Percentiles rank a stretch among this genome's conserved stretches.
Conservation (phyloP, 1,284 basidiomycete species). For the Peniophora sp. region DNA sequence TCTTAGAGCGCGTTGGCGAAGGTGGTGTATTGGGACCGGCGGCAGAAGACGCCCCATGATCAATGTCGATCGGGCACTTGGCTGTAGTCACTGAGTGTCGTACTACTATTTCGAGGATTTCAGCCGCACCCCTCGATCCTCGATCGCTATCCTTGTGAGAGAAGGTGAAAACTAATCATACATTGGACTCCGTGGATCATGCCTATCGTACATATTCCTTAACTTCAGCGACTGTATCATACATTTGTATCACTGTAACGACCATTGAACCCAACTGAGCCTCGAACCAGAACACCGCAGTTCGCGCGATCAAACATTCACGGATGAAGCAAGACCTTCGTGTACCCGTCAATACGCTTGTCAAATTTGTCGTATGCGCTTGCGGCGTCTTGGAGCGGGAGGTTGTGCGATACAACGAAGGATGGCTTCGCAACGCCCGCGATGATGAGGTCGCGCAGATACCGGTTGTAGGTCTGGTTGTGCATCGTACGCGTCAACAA, state of each 20-base stretch:
- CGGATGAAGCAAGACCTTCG: slow-evolving; percentile 41
- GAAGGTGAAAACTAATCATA: no score
- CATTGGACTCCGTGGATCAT: no score
- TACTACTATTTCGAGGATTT: no score
- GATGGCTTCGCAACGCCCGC: slow-evolving; percentile 40
- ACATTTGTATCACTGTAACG: no score
- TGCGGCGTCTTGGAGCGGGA: slow-evolving; percentile 35
- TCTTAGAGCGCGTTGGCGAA: slow-evolving; percentile 40
- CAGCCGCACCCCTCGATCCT: no score
- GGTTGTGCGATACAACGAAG: slow-evolving; percentile 43
- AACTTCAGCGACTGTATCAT: no score
- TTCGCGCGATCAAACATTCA: slow-evolving; percentile 16
- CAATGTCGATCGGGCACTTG: no score
- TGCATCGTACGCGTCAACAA: background rate
- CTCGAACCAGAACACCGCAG: background rate
- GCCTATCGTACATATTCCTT: no score
- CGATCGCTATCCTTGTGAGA: no score
- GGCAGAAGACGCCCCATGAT: no score
- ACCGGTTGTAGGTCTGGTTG: slow-evolving; percentile 38
- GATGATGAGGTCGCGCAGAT: slow-evolving; percentile 45
- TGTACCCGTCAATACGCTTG: slow-evolving; percentile 39
- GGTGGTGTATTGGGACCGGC: slow-evolving; percentile 6
- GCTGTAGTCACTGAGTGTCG: no score
- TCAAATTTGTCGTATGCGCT: slow-evolving; percentile 45
- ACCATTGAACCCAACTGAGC: no score